Conservation (phyloP, 2,329 filamentous ascomycete genomes). For the Botrytis fragariae region DNA sequence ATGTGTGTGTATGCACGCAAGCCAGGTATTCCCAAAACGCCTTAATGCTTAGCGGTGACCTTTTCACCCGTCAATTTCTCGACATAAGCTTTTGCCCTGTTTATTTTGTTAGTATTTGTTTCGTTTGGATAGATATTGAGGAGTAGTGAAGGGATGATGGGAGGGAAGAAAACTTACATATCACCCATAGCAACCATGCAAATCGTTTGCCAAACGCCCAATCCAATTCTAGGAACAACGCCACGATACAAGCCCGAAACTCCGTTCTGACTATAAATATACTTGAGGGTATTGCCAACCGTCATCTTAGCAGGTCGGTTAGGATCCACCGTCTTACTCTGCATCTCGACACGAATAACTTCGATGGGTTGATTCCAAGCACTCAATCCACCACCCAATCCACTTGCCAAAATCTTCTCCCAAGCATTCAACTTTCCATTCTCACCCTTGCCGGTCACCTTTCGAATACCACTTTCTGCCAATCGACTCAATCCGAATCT, state of each 20-base stretch:
- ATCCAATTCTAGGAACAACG: constrained; percentile 87
- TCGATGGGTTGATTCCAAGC: constrained; percentile 99
- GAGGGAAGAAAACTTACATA: constrained; percentile 61
- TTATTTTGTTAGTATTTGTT: constrained; percentile 35
- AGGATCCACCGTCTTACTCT: constrained; percentile 96
- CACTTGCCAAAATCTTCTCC: constrained; percentile 88
- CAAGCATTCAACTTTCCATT: constrained; percentile 71
- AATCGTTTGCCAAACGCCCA: constrained; percentile 98
- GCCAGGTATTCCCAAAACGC: constrained; percentile 33
- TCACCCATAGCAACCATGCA: constrained; percentile 99
- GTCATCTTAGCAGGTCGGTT: constrained; percentile 99
- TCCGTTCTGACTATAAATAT: constrained; percentile 90
- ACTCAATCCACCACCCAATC: constrained; percentile 86
- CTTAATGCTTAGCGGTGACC: constrained; percentile 66
- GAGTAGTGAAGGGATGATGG: neutral
- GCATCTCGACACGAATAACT: constrained; percentile 99
- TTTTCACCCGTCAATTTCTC: constrained; percentile 63
- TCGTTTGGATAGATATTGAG: no score
- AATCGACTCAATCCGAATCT: constrained; percentile 92
- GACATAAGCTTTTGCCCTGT: constrained; percentile 64
- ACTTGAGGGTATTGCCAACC: constrained; percentile 77
- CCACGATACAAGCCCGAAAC: constrained; percentile 92
- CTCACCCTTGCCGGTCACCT: constrained; percentile 72
- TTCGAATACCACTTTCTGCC: constrained; percentile 85
- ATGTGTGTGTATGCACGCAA: constrained; percentile 3